These are phyloP conservation scores for Ephemerocybe angulata DNA, from an alignment of 768 basidiomycete genomes.

Conservation along the genomic window DNA sequence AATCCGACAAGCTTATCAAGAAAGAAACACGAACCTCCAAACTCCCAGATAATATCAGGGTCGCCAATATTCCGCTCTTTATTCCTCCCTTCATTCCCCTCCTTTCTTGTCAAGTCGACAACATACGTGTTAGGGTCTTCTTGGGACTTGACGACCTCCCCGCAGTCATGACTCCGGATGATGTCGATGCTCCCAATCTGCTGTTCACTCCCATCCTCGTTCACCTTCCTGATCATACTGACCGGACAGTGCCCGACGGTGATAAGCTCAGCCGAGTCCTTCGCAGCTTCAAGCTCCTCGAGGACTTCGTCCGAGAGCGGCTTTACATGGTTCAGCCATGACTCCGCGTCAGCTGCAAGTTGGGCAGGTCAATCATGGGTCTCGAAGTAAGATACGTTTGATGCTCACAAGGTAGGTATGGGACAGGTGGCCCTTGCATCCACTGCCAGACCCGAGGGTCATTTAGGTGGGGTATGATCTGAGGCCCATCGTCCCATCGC, in stretches of 20 bases:
- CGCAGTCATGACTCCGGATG: constrained; percentile 20
- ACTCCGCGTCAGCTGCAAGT: constrained; percentile 25
- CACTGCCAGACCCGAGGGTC: constrained; percentile 44
- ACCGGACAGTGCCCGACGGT: constrained; percentile 40
- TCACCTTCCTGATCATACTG: constrained; percentile 44
- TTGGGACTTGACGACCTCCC: constrained; percentile 24
- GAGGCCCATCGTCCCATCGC: constrained; percentile 40
- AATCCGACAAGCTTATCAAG: no score
- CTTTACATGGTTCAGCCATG: constrained; percentile 22
- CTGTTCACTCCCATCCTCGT: constrained; percentile 48
- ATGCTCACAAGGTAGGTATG: constrained; percentile 41
- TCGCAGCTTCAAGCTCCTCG: not conserved
- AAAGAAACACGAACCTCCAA: constrained; percentile 20
- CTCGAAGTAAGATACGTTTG: not conserved
- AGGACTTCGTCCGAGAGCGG: constrained; percentile 24
- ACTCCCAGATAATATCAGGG: constrained; percentile 40
- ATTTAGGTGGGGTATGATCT: constrained; percentile 40
- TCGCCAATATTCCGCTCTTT: constrained; percentile 33
- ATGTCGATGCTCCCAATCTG: constrained; percentile 46
- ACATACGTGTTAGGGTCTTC: constrained; percentile 8
- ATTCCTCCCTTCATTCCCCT: constrained; percentile 36
- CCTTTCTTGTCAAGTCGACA: not conserved
- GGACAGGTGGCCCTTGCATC: constrained; percentile 49
- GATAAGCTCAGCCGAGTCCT: not conserved
- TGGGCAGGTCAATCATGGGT: not conserved